These are phyloP conservation scores for Bonia amplexicaulis DNA, from an alignment of 176 grass and related monocot species.

Conservation along the genomic window DNA sequence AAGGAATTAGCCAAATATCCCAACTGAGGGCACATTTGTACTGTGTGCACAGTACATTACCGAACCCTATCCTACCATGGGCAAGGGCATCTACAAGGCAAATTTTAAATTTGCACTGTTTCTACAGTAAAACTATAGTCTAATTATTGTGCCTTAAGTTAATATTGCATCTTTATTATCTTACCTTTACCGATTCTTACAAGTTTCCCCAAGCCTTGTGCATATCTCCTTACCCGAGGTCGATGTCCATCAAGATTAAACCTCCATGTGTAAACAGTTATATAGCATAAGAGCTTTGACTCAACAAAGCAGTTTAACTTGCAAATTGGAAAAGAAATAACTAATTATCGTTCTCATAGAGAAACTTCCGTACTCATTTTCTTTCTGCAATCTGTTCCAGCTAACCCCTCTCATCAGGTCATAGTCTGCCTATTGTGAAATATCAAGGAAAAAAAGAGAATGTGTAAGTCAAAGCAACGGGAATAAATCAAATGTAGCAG, in stretches of 20 bases:
- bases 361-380: constrained; percentile 62
- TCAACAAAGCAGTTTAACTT: constrained; percentile 8
- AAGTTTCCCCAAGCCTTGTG: constrained; percentile 72
- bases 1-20: neutral
- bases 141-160: neutral
- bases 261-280: constrained; percentile 46
- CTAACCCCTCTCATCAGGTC: constrained; percentile 51
- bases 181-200: constrained; percentile 95
- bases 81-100: neutral
- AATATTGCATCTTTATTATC: constrained; percentile 12
- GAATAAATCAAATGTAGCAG: constrained; percentile 20
- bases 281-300: constrained; percentile 6
- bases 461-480: constrained; percentile 1
- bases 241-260: constrained; percentile 88
- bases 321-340: constrained; percentile 24
- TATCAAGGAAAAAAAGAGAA: neutral
- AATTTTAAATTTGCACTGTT: neutral
- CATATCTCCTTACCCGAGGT: constrained; percentile 79
- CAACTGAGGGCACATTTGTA: neutral
- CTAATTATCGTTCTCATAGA: neutral
- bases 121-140: neutral
- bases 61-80: neutral
- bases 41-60: neutral
- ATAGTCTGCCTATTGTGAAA: constrained; percentile 63
- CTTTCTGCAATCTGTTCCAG: constrained; percentile 57